Percentiles rank a stretch among this genome's conserved stretches.
Evolutionary conservation across 2,329 filamentous ascomycete genomes (phyloP).

Genomic region (Aspergillus cejpii): DNA sequence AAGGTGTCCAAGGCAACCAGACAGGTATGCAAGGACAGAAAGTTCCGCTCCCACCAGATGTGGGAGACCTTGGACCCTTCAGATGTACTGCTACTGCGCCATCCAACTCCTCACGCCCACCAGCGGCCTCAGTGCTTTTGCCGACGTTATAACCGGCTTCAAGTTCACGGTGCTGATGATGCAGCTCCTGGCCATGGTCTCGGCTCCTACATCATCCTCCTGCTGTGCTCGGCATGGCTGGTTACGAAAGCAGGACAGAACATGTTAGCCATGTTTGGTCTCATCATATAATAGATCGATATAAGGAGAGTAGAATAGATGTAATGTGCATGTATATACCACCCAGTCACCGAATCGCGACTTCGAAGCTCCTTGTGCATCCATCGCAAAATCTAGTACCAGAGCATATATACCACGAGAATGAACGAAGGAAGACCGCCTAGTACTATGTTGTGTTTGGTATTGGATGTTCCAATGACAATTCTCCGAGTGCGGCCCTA

Average conservation of each 20-base stretch:
- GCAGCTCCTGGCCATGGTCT: slow-evolving; percentile 67
- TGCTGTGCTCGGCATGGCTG: slow-evolving; percentile 60
- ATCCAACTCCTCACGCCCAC: slow-evolving; percentile 68
- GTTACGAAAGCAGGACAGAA: slow-evolving; percentile 66
- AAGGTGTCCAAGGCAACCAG: slow-evolving; percentile 55
- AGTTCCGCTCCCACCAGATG: slow-evolving; percentile 49
- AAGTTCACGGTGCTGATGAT: slow-evolving; percentile 61
- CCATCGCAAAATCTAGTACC: too few species aligned
- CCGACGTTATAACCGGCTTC: slow-evolving; percentile 65
- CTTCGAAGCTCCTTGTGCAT: too few species aligned
- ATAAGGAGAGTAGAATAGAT: too few species aligned
- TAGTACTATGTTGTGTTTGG: too few species aligned
- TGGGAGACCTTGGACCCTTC: slow-evolving; percentile 59
- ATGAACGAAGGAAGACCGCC: too few species aligned
- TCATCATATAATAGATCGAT: too few species aligned
- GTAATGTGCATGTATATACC: too few species aligned
- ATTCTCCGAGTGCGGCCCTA: too few species aligned
- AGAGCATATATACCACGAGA: too few species aligned
- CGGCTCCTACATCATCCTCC: slow-evolving; percentile 63
- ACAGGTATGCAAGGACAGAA: slow-evolving; percentile 55
- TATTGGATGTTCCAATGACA: too few species aligned
- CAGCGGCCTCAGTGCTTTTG: slow-evolving; percentile 64
- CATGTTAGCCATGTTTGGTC: slow-evolving; percentile 58
- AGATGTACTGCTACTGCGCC: slow-evolving; percentile 58
- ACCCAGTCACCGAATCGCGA: too few species aligned